Evolutionary conservation across 2,329 filamentous ascomycete species (phyloP), one percentile per base, ranked within the genome.

Genomic region (Dothideomycetidae sp.): DNA sequence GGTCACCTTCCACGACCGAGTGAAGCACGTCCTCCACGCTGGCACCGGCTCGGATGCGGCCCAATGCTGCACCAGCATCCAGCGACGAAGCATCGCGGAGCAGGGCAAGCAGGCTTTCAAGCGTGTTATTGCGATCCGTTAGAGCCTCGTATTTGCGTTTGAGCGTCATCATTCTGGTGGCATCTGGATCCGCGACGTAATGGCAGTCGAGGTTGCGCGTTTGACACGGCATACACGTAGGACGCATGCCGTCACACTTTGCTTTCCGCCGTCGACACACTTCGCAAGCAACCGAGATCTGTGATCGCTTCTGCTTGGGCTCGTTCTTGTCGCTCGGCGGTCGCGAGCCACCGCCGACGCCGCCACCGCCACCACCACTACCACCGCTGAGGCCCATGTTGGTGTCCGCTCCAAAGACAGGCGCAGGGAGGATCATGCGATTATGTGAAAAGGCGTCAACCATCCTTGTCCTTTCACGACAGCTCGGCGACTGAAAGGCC

Each of bases 251-350:
- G 21, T 37, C 34, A 15, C 34, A 37, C 28, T 37, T 37, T 17
- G 34, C 34, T 12, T 37, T 37, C 13, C 34, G 34, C 14, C 34
- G 21, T 11, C 23, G 34, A 37, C 34, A 37, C 10, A 37, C 34
- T 28, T 37, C 34, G n/a, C 34, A 37, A 14, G 34, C 34, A 11
- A 37, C 34, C 5, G 34, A 37, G 7, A 37, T 37, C 10, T 37
- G 34, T 10, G 34, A 23, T n/a, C 34, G 16, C 12, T 37, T 37
- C 5, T 23, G 34, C 17, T 31, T 37, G 9, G 26, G 7, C 4
- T 37, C 13, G 9, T 23, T 15, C 3, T 18, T 17, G 26, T 37
- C 14, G 21, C n/a, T 7, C 7, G 21, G 21, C n/a, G 21, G 21
- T 7, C 21, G 7, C 7, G 21, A 26, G 7, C 21, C 21, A 26